A percentile compares a stretch with the other conserved stretches of the same genome.
Conservation (phyloP, 495 filamentous ascomycete species). For the Aspergillus bertholletiae region DNA sequence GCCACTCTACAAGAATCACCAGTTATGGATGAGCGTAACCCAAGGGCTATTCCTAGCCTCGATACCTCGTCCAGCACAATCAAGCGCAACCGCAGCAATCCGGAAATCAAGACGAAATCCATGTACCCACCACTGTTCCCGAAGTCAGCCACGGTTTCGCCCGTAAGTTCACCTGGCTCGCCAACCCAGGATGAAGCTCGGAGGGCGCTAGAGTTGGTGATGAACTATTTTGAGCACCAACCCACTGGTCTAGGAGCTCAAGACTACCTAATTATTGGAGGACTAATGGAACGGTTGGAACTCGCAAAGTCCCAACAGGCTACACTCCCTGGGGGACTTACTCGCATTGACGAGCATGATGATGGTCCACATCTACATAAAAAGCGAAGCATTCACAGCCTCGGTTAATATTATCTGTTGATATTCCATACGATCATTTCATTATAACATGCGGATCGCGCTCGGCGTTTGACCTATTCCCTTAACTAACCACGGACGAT, state of each 20-base stretch:
- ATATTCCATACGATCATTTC: background rate
- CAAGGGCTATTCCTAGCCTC: slow-evolving; percentile 8
- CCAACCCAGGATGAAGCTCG: slow-evolving; percentile 89
- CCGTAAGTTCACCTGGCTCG: slow-evolving; percentile 45
- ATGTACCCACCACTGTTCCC: slow-evolving; percentile 46
- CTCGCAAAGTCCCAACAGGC: slow-evolving; percentile 56
- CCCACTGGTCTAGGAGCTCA: slow-evolving; percentile 65
- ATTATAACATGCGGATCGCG: background rate
- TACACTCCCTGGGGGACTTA: slow-evolving; percentile 62
- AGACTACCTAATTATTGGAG: slow-evolving; percentile 79
- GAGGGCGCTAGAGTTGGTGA: slow-evolving; percentile 77
- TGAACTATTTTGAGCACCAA: slow-evolving; percentile 79
- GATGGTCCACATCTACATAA: slow-evolving; percentile 35
- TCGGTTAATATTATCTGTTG: slow-evolving; percentile 26
- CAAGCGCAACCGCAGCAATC: slow-evolving; percentile 44
- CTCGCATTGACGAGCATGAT: slow-evolving; percentile 56
- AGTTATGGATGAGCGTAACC: slow-evolving; percentile 48
- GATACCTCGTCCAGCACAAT: slow-evolving; percentile 30
- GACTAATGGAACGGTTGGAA: slow-evolving; percentile 84
- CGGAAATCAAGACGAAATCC: slow-evolving; percentile 40
- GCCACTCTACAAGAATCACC: slow-evolving; percentile 70
- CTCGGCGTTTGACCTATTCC: slow-evolving; percentile 3
- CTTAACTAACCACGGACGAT: slow-evolving; percentile 11
- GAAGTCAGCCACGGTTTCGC: slow-evolving; percentile 36
- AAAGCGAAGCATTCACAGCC: slow-evolving; percentile 54